Base-by-base conservation (phyloP, 208 protist species). In the Angomonas ambiguus region DNA sequence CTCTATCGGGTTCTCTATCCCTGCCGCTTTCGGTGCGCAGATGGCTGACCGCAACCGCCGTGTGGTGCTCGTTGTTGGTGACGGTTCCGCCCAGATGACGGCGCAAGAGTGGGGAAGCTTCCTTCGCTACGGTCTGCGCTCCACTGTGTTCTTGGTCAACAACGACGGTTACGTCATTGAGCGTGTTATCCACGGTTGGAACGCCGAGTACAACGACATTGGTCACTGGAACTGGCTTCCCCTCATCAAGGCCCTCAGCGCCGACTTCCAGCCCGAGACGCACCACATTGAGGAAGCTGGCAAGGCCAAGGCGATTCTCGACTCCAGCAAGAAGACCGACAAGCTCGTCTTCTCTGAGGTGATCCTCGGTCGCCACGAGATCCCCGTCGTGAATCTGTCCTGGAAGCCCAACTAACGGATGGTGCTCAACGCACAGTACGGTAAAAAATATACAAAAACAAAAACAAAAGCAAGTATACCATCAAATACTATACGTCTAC, bases 31-130 rank as follows among this genome's bases (percentile, higher is more conserved):
- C 1, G 80, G 80, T 18, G 72, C 73, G 32, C 80, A 86, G 65
- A 48, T 82, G 34, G 80, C 80, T 28, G 61, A 68, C 18, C 72
- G 69, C 16, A 66, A 72, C 62, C 80, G 76, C 65, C 76, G 76
- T 32, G 73, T 86, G 1, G 56, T 86, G 18, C 78, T 67, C 57
- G 58, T 82, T 41, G 48, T 75, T n/a, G 80, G 80, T 48, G 80
- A 86, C 49, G 80, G 80, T 6, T 71, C 75, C 11, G 75, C 76
- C 32, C 80, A 86, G 71, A 86, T 86, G 80, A 86, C 76, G 41
- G 68, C 77, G 18, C 80, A 86, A 62, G 80, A 86, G 56, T 28
- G 34, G 22, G 61, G 68, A 24, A 24, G 48, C 45, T 65, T 67
- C 61, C 20, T 45, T 28, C 68, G 68, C 61, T 24, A 60, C 61